Base-by-base conservation (phyloP, 306 rosid species). In the Cotoneaster glaucophyllus region DNA sequence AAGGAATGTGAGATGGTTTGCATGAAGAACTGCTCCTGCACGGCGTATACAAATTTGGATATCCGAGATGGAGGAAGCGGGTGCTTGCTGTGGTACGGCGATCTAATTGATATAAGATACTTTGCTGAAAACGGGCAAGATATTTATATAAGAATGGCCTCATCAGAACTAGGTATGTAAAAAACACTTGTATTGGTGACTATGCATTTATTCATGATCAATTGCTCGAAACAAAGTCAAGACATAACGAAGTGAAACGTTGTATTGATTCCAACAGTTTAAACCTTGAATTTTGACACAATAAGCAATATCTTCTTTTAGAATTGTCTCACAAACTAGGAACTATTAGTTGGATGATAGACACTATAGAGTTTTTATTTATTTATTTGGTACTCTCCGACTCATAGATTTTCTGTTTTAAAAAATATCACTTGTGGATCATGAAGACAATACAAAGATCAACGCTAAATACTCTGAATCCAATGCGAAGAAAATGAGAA, bases 21-120 rank as follows among this genome's bases (percentile, higher is more conserved):
- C 73, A 53, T 59, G 21, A 26, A 26, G 11, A 82, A 83, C 50
- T 89, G 93, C 62, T 82, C 87, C 14, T 89, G 93, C 67, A 77
- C 31, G 18, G 87, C 88, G 3, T 85, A 79, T 79, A 83, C 89
- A 2, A 83, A 83, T 77, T 69, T 39, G 0, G 83, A 82, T 44
- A 41, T 83, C 19, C 41, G 69, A 1, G 8, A 80, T 79, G 80
- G 79, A 5, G 81, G 74, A 8, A 57, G 67, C 22, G 81, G 93
- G 34, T 86, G 93, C 26, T 71, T 34, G 50, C 48, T 77, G n/a
- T 88, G 93, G 93, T 74, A 10, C 44, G 74, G 45, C 2, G 64
- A 78, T 29, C 82, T 88, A 19, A 21, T 77, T 31, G 93, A 88
- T 21, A 34, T 86, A 12, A 78, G 73, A 25, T 31, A 37, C 7